These are phyloP conservation scores for Scheffersomyces coipomensis DNA, from an alignment of 805 yeast species.

Conservation along the genomic window DNA sequence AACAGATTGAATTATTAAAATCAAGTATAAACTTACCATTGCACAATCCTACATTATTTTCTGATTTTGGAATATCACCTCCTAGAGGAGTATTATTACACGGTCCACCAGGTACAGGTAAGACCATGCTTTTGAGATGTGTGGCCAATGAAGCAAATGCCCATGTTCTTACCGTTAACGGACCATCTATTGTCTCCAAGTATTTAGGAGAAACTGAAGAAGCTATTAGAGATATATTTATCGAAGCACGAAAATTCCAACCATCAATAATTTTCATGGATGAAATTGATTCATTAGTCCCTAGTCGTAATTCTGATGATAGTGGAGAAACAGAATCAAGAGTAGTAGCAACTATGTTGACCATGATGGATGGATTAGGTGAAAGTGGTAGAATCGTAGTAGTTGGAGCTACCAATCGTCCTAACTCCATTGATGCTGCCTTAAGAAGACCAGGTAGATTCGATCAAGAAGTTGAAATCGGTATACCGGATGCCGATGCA, in stretches of 20 bases:
- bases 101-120: conserved; percentile 98
- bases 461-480: conserved; percentile 86
- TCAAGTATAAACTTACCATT: conserved; percentile 79
- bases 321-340: conserved; percentile 97
- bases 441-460: conserved; percentile 84
- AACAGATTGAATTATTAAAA: conserved; percentile 59
- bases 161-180: conserved; percentile 82
- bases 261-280: conserved; percentile 89
- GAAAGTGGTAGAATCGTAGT: conserved; percentile 64
- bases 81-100: conserved; percentile 91
- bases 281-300: conserved; percentile 97
- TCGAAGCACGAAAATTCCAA: conserved; percentile 81
- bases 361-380: conserved; percentile 78
- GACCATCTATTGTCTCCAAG: conserved; percentile 89
- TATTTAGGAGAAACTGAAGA: conserved; percentile 94
- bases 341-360: conserved; percentile 89
- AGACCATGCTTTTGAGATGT: conserved; percentile 81
- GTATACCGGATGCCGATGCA: conserved; percentile 85
- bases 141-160: conserved; percentile 78
- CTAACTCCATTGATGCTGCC: conserved; percentile 67
- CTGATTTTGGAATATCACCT: conserved; percentile 85
- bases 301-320: conserved; percentile 92
- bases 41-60: conserved; percentile 70
- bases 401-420: conserved; percentile 74
- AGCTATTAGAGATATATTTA: conserved; percentile 75